Conservation (phyloP, 2,329 filamentous ascomycete genomes). For the Cercospora zeae-maydis region DNA sequence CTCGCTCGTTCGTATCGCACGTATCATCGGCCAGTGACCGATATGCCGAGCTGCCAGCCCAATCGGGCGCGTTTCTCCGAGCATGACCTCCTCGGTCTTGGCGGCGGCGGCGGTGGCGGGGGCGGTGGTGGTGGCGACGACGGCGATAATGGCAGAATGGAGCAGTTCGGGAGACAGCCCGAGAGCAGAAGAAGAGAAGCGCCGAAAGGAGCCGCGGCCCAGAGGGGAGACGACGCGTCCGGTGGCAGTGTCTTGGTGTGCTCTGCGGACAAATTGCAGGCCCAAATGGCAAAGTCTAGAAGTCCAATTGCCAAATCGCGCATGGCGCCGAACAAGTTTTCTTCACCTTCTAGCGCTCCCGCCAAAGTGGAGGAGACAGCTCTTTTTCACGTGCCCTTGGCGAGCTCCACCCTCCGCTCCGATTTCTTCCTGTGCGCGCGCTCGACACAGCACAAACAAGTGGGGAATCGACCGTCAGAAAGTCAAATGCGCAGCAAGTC, state of each 20-base stretch:
- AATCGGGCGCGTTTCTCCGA: background rate
- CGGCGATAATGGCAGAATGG: background rate
- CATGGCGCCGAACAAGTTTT: background rate
- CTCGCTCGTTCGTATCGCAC: background rate
- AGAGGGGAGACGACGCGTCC: background rate
- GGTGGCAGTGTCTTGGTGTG: background rate
- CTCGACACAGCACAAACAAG: background rate
- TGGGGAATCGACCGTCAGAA: background rate
- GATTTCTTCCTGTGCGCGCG: constrained; percentile 4
- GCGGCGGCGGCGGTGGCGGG: background rate
- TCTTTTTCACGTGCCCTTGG: background rate
- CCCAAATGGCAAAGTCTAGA: background rate
- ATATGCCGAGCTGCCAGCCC: background rate
- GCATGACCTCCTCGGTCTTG: background rate
- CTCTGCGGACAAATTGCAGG: background rate
- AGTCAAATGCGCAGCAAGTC: background rate
- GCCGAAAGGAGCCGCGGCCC: background rate
- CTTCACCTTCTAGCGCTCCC: constrained; percentile 6
- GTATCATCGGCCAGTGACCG: background rate
- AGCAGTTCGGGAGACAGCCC: background rate
- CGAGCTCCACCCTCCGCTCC: constrained; percentile 2
- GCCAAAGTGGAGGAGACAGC: background rate
- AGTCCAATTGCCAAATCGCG: constrained; percentile 3
- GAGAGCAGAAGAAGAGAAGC: background rate
- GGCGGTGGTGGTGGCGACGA: background rate